Evolutionary conservation across 169 alveolate species (phyloP), one percentile per base, ranked within the genome.

Genomic region (Cryptosporidium tyzzeri): DNA sequence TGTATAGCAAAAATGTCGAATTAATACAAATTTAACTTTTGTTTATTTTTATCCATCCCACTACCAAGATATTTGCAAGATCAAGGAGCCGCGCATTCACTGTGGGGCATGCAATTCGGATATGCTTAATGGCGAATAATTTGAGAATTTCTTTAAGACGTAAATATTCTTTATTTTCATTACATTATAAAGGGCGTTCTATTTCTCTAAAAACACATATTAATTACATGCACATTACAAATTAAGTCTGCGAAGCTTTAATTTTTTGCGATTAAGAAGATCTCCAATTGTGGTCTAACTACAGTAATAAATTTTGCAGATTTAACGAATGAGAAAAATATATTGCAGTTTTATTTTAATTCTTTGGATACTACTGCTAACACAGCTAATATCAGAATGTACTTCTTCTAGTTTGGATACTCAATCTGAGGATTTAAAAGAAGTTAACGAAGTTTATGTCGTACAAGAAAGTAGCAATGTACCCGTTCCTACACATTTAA

Each of bases 91-190:
- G 67, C 67, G 37, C 18, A n/a, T 55, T 23, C 8, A 10, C 8
- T 55, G 67, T 55, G 67, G 67, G 67, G 67, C 35, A 55, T 55
- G 67, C 12, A 55, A 55, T 55, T 55, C 67, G 67, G 67, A 55
- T 55, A 55, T 55, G 67, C 67, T 12, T 26, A 9, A 55, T 55
- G n/a, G 67, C 18, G 23, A 14, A 48, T 16, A 26, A 55, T 55
- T 55, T 55, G 29, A 55, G 67, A n/a, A 21, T n/a, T 23, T 23
- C 18, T 21, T 23, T 12, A 8, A 55, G 29, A 55, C 37, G 37
- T 55, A 10, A 4, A 26, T 16, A 0, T n/a, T 55, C 10, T 0
- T n/a, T 41, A 41, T 41, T 41, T 23, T 55, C 23, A 3, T 4
- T 26, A 55, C n/a, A 55, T 26, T 26, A 18, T 55, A 1, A 12